These are phyloP conservation scores for Cladophialophora exuberans DNA, from an alignment of 2,329 filamentous ascomycete species.

Conservation along the genomic window DNA sequence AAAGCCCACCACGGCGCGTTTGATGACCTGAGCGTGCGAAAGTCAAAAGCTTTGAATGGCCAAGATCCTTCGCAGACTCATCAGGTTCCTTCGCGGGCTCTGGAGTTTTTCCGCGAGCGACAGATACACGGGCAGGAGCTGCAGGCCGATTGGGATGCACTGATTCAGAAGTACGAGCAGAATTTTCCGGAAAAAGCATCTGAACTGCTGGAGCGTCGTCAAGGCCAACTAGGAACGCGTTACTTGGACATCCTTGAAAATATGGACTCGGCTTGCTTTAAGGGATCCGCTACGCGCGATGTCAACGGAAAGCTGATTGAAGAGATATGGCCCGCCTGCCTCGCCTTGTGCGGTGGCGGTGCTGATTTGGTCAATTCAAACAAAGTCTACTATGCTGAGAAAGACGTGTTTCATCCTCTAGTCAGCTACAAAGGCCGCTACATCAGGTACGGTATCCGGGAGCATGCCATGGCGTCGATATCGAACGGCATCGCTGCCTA, in stretches of 20 bases:
- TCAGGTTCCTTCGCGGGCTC: not conserved
- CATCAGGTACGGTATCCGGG: constrained; percentile 63
- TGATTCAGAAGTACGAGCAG: not conserved
- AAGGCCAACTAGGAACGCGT: not conserved
- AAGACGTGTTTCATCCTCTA: constrained; percentile 33
- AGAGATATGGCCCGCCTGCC: constrained; percentile 17
- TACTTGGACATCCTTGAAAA: not conserved
- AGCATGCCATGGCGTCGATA: constrained; percentile 72
- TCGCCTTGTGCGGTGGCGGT: constrained; percentile 28
- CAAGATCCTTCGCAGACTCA: not conserved
- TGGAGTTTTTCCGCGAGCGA: not conserved
- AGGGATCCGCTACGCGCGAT: not conserved
- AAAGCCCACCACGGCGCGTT: constrained; percentile 32
- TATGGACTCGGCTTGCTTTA: not conserved
- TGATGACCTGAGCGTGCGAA: constrained; percentile 6
- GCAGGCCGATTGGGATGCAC: not conserved
- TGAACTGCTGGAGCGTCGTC: not conserved
- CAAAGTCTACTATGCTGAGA: constrained; percentile 19
- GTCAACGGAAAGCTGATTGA: constrained; percentile 11
- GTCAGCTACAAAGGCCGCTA: constrained; percentile 46
- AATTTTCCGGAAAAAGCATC: not conserved
- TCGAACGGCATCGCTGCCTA: constrained; percentile 74
- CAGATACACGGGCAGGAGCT: not conserved
- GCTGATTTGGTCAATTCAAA: constrained; percentile 34
- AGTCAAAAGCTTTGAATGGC: not conserved